Percentiles rank a stretch among this genome's conserved stretches.
phyloP scores from a whole-genome alignment of 495 filamentous ascomycete species.

The Glarea lozoyensis region DNA sequence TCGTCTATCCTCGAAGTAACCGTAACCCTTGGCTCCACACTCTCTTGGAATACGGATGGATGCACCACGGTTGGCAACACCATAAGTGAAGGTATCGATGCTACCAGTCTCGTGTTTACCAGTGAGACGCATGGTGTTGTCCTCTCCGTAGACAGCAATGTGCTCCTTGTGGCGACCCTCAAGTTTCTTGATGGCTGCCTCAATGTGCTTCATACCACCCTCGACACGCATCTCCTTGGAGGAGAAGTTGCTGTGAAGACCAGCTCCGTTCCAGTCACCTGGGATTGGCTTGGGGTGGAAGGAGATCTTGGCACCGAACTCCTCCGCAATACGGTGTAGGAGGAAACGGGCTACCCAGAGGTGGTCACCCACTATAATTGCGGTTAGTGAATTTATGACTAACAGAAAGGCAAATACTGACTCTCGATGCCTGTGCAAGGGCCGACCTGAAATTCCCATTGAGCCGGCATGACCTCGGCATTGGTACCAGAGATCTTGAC shows the following conservation, averaged over 20 bases:
- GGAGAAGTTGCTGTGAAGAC: slow-evolving; percentile 68
- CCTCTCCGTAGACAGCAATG: slow-evolving; percentile 95
- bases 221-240: slow-evolving; percentile 70
- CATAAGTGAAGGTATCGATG: slow-evolving; percentile 92
- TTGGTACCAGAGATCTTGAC: slow-evolving; percentile 97
- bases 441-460: slow-evolving; percentile 99
- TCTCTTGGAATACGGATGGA: slow-evolving; percentile 90
- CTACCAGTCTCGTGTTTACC: slow-evolving; percentile 89
- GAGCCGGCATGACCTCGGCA: slow-evolving; percentile 96
- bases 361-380: slow-evolving; percentile 71
- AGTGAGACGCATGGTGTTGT: slow-evolving; percentile 83
- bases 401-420: slow-evolving; percentile 19
- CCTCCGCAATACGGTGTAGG: slow-evolving; percentile 91
- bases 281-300: slow-evolving; percentile 97
- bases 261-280: slow-evolving; percentile 98
- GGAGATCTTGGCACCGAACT: slow-evolving; percentile 93
- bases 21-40: slow-evolving; percentile 84
- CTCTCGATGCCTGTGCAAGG: slow-evolving; percentile 80
- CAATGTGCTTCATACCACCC: slow-evolving; percentile 90
- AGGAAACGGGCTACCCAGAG: slow-evolving; percentile 97
- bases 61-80: slow-evolving; percentile 92
- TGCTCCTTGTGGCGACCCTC: slow-evolving; percentile 85
- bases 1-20: slow-evolving; percentile 96
- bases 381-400: slow-evolving; percentile 5
- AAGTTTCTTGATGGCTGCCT: slow-evolving; percentile 80